A percentile compares a stretch with the other conserved stretches of the same genome.
These are phyloP conservation scores for Vigna angularis DNA, from an alignment of 306 rosid species.

Conservation along the genomic window DNA sequence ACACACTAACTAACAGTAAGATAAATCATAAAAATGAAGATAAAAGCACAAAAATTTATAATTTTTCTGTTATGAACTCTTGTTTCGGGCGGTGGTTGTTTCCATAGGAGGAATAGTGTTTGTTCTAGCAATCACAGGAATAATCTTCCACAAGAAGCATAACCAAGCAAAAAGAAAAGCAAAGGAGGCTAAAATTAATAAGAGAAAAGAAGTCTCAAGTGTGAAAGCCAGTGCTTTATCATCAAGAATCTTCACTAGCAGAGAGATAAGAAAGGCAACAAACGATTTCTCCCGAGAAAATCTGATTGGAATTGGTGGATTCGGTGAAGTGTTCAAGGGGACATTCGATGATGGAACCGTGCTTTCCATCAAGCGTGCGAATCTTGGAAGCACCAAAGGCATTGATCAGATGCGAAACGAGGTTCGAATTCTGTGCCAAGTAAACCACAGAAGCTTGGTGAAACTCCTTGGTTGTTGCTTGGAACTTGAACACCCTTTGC, in stretches of 20 bases:
- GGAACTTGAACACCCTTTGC: constrained; percentile 56
- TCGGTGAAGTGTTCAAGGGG: constrained; percentile 62
- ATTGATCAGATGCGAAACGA: constrained; percentile 62
- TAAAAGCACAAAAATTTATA: too few species aligned
- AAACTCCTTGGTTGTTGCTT: constrained; percentile 61
- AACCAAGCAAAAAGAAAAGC: constrained; percentile 9
- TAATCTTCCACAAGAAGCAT: constrained; percentile 42
- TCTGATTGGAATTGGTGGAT: constrained; percentile 55
- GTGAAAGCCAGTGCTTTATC: constrained; percentile 52
- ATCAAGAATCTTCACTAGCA: constrained; percentile 55
- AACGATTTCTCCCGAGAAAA: constrained; percentile 59
- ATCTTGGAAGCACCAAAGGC: constrained; percentile 56
- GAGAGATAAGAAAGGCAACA: constrained; percentile 59
- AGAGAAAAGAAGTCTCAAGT: constrained; percentile 33
- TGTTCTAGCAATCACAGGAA: background rate
- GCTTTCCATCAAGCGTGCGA: constrained; percentile 57
- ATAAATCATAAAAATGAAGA: too few species aligned
- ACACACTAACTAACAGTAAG: too few species aligned
- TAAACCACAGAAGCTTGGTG: constrained; percentile 64
- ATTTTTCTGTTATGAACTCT: background rate
- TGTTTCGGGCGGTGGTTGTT: constrained; percentile 35
- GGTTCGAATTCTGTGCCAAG: constrained; percentile 63
- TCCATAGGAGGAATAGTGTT: constrained; percentile 29
- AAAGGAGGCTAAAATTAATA: constrained; percentile 29
- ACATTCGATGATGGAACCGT: constrained; percentile 51